Conservation (phyloP, 2,329 filamentous ascomycete genomes). For the Monosporascus ibericus region DNA sequence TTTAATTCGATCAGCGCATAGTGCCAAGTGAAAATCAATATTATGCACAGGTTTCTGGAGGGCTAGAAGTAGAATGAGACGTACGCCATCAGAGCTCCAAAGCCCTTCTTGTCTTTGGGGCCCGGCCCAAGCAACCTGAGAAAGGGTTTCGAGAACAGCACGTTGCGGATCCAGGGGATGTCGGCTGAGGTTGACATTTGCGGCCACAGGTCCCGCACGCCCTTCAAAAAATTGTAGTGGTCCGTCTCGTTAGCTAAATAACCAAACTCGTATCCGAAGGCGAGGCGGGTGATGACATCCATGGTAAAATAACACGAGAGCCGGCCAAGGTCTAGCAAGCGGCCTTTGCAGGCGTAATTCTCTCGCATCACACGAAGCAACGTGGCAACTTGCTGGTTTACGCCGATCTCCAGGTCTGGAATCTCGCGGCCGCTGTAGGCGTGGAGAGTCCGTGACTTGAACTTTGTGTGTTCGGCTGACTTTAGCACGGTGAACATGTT, state of each 20-base stretch:
- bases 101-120: constrained; percentile 23
- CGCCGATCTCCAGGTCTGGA: constrained; percentile 22
- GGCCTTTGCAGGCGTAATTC: constrained; percentile 23
- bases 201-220: constrained; percentile 30
- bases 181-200: constrained; percentile 32
- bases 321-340: constrained; percentile 35
- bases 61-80: background rate
- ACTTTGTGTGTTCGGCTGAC: constrained; percentile 32
- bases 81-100: constrained; percentile 23
- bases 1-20: background rate
- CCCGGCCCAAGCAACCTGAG: constrained; percentile 30
- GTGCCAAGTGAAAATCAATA: constrained; percentile 14
- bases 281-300: constrained; percentile 44
- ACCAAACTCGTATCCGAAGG: constrained; percentile 42
- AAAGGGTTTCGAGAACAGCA: constrained; percentile 25
- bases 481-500: constrained; percentile 45
- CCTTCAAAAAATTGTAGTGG: constrained; percentile 35
- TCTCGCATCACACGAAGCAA: constrained; percentile 34
- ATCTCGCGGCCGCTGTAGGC: constrained; percentile 19
- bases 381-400: constrained; percentile 38
- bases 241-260: constrained; percentile 37
- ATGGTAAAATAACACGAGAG: constrained; percentile 44
- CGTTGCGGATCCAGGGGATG: constrained; percentile 33
- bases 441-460: constrained; percentile 33
- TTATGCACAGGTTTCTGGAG: background rate